Base-by-base conservation (phyloP, 2,329 filamentous ascomycete genomes). In the Ustulina deusta region DNA sequence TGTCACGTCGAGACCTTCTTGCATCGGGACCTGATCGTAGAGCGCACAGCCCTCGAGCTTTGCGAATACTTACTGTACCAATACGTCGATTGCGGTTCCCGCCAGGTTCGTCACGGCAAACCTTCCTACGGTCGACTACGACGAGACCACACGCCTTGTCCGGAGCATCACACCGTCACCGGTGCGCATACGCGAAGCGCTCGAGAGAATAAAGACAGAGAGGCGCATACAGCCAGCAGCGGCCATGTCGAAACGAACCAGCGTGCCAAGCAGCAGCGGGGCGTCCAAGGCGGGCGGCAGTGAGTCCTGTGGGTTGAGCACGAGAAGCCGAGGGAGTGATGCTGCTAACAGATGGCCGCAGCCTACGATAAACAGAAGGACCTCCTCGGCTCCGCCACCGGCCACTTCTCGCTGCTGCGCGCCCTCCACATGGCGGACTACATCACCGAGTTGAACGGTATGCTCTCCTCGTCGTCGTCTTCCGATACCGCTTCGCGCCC, bases 391-490 rank as follows among this genome's bases (percentile, higher is more conserved):
- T 84, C 88, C 71, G 87, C 93, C 70, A 86, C 86, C 7, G 90
- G 91, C 44, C 92, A 94, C 83, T 94, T 94, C 80, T 89, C 87
- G 48, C 84, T 91, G 69, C 82, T 91, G 52, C 84, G 85, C 66
- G 89, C 89, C 63, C 86, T 96, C 79, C 90, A 97, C 79, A 85
- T 97, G 77, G 90, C 94, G 71, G 89, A 97, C 81, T 84, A 94
- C 75, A 93, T 97, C 81, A 94, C 93, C 34, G 89, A 95, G 80
- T 80, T 95, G 79, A 92, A 97, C 79, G 87, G 93, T 90, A 82
- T 63, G 78, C 64, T 49, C 25, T 25, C 20, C 32, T n/a, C 27
- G 13, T 22, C 42, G 29, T 29, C 36, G 46, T 9, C 6, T 51
- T 44, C 3, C 20, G 9, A 32, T 25, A 13, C 11, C 22, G 1